Conservation (phyloP, 1,139 yeast genomes). For the Saccharomycopsis crataegensis region DNA sequence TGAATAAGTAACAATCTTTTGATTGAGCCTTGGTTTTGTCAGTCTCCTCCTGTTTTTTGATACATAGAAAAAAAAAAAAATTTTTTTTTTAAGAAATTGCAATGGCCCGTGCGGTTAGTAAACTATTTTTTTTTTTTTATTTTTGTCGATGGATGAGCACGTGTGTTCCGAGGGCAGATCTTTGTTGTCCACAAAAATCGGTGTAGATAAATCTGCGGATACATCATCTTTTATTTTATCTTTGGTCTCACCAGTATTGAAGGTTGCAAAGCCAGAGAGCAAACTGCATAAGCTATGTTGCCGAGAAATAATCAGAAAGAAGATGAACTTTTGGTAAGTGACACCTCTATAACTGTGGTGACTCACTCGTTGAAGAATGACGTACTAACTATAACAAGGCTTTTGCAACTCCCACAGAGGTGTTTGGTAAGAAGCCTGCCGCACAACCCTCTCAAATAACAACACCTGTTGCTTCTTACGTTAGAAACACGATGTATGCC, state of each 20-base stretch:
- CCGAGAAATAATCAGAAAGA: neutral
- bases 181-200: no score
- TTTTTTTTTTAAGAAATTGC: neutral
- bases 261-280: no score
- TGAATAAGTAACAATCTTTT: neutral
- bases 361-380: no score
- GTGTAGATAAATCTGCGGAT: no score
- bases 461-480: neutral
- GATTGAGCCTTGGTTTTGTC: neutral
- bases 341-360: neutral
- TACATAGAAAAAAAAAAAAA: neutral
- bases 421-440: conserved; percentile 9
- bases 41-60: neutral
- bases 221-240: no score
- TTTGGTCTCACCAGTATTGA: no score
- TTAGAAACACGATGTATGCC: neutral
- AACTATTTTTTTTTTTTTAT: neutral
- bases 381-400: conserved; percentile 1
- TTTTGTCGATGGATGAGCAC: no score
- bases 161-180: no score
- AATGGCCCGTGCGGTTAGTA: no score
- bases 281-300: neutral
- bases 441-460: neutral
- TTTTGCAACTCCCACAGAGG: conserved; percentile 15
- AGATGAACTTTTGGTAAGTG: conserved; percentile 11